Percentiles rank a stretch among this genome's conserved stretches.
phyloP scores from a whole-genome alignment of 169 alveolate genomes.

The Blepharisma undulans region DNA sequence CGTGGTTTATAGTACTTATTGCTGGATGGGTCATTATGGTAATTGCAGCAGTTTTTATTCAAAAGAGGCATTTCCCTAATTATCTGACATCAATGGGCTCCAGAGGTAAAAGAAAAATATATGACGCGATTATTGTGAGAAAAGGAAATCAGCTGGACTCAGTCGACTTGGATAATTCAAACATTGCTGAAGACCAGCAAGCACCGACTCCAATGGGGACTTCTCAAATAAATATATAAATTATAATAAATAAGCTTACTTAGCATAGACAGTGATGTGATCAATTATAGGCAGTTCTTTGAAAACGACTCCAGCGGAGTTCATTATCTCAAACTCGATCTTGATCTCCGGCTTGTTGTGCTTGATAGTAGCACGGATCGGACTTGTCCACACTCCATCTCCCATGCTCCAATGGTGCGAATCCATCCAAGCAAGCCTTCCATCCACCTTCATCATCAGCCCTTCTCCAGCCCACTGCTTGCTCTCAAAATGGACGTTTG shows the following conservation, averaged over 20 bases:
- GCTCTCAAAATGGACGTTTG: background rate
- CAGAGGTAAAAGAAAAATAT: conserved; percentile 4
- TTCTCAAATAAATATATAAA: background rate
- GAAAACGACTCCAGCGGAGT: background rate
- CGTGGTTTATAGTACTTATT: background rate
- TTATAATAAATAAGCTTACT: background rate
- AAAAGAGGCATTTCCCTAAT: conserved; percentile 15
- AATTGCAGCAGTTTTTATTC: background rate
- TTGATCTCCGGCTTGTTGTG: background rate
- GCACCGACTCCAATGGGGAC: background rate
- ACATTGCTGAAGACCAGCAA: background rate
- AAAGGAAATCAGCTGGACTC: background rate
- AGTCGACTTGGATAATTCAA: background rate
- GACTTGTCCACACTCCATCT: background rate
- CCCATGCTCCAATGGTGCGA: background rate
- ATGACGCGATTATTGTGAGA: background rate
- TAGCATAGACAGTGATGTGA: background rate
- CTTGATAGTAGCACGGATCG: background rate
- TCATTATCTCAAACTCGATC: background rate
- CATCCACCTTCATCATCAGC: background rate
- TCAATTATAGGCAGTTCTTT: background rate
- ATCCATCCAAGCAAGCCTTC: background rate
- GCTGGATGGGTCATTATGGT: conserved; percentile 30
- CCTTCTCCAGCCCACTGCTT: background rate
- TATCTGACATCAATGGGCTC: background rate